A percentile compares a stretch with the other conserved stretches of the same genome.
These are phyloP conservation scores for Leptodermis oblonga DNA, from an alignment of 257 asterid species.

Conservation along the genomic window DNA sequence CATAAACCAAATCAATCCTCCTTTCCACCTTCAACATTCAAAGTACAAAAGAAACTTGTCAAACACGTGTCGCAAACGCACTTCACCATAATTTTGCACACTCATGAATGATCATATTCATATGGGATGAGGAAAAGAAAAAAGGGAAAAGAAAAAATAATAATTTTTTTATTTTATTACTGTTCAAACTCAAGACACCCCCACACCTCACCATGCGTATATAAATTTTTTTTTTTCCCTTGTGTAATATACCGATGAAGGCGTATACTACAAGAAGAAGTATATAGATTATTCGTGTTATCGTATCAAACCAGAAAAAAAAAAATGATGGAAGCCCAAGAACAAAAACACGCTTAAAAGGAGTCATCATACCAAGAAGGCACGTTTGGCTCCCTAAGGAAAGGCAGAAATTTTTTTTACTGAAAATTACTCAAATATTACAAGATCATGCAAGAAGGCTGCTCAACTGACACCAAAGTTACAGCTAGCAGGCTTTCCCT, in stretches of 20 bases:
- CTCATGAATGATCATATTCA: constrained; percentile 1
- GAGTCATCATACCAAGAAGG: constrained; percentile 60
- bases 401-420: constrained; percentile 22
- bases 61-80: constrained; percentile 35
- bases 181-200: not conserved
- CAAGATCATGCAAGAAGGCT: constrained; percentile 80
- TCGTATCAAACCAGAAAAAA: no score
- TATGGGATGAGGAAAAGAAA: not conserved
- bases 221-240: no score
- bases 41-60: constrained; percentile 22
- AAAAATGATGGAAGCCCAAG: constrained; percentile 25
- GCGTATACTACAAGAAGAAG: not conserved
- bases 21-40: constrained; percentile 67
- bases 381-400: constrained; percentile 83
- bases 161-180: not conserved
- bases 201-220: no score
- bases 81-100: constrained; percentile 10
- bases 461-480: constrained; percentile 53
- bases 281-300: not conserved
- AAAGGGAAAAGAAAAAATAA: not conserved
- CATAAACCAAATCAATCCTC: constrained; percentile 93
- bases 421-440: constrained; percentile 14
- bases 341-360: constrained; percentile 37
- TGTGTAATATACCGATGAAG: no score
- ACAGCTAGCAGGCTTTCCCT: constrained; percentile 56